These are phyloP conservation scores for Chaetothyriales sp. DNA, from an alignment of 2,329 filamentous ascomycete genomes.

Conservation along the genomic window DNA sequence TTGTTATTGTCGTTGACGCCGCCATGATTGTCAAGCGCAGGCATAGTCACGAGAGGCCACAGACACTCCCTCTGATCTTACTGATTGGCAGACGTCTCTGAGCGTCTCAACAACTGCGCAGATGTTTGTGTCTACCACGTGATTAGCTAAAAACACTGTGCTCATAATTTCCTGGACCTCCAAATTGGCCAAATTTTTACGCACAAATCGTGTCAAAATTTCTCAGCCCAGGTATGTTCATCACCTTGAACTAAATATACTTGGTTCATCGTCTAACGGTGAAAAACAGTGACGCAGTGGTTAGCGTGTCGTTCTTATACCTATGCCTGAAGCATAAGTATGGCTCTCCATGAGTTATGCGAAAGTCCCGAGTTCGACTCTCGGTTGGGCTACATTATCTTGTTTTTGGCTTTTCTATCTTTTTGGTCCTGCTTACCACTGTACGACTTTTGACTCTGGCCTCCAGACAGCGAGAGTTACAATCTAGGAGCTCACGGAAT, in stretches of 20 bases:
- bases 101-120: no score
- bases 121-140: conserved; percentile 4
- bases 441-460: no score
- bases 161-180: conserved; percentile 1
- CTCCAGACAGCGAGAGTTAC: no score
- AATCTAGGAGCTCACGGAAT: no score
- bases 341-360: conserved; percentile 22
- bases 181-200: conserved; percentile 11
- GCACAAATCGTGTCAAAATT: conserved; percentile 5
- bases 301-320: conserved; percentile 28
- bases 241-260: conserved; percentile 6
- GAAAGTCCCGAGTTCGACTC: conserved; percentile 27
- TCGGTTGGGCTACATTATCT: conserved; percentile 21
- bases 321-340: conserved; percentile 17
- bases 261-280: conserved; percentile 4
- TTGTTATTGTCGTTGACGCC: conserved; percentile 1
- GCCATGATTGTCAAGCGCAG: not conserved
- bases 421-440: no score
- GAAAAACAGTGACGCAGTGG: conserved; percentile 22
- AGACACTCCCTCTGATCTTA: not conserved
- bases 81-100: not conserved
- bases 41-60: not conserved
- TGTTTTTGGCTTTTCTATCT: conserved; percentile 4
- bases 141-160: not conserved
- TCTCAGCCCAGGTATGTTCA: conserved; percentile 3